Evolutionary conservation across 2,329 filamentous ascomycete species (phyloP), one percentile per base, ranked within the genome.

Genomic region (Botrytis tulipae): DNA sequence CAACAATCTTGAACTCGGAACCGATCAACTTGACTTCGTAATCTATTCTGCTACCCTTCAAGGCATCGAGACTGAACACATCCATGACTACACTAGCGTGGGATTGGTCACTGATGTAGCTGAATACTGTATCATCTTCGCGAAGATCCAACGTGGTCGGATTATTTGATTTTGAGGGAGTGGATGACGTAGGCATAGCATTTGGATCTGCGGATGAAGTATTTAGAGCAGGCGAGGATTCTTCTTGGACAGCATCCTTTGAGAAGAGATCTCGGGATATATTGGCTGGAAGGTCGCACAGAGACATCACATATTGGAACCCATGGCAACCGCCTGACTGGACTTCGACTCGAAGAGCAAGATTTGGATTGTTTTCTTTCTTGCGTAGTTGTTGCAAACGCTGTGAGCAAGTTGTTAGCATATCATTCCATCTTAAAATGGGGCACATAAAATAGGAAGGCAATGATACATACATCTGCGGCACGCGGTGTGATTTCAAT

Each of bases 1-100:
- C 95, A 75, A 94, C 91, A 80, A 99, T 94, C 86, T 97, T 97
- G 83, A 99, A 99, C 84, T 98, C 95, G 80, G 91, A 93, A 40
- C 92, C 92, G 80, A 98, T 98, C 83, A 99, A 85, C 85, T 98
- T 96, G 88, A 93, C 96, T 0, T 95, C 98, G 80, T 95, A 99
- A 81, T 99, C 96, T 54, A 99, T 91, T 82, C 95, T 98, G 84
- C 95, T 98, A 16, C 95, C 96, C 81, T 94, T 95, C 73, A 99
- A 83, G 71, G 99, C 83, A 77, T 97, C 94, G 74, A 99, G 84
- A 70, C 94, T 97, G 4, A 94, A 89, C 77, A 91, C 89, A 81
- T 99, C 96, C 80, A 99, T 90, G 35, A 98, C 91, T 16, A 99
- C 90, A 82, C 93, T 96, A n/a, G 96, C 87, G 29, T 83, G 86